A percentile compares a stretch with the other conserved stretches of the same genome.
phyloP scores from a whole-genome alignment of 257 asterid species.

The Solanum sparsipilum region DNA sequence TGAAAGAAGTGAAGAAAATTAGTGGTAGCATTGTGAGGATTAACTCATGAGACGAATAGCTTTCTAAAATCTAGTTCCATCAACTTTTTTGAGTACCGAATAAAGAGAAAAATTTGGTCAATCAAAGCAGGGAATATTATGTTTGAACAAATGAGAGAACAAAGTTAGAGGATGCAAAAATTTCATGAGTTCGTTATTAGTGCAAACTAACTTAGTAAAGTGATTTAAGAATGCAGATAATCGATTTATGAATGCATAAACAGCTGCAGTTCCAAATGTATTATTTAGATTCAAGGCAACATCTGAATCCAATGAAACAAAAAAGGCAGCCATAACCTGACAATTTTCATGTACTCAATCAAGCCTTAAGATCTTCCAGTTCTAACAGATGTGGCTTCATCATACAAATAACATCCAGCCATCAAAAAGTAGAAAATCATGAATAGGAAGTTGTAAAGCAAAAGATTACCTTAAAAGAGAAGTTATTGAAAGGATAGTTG shows the following conservation, averaged over 20 bases:
- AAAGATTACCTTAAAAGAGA: constrained; percentile 79
- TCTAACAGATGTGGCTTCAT: neutral
- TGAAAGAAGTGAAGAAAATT: neutral
- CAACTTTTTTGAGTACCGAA: neutral
- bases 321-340: neutral
- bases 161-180: neutral
- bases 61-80: neutral
- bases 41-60: neutral
- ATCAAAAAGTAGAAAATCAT: neutral
- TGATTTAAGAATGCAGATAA: neutral
- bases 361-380: neutral
- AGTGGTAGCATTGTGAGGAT: neutral
- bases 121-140: neutral
- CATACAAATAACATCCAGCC: neutral
- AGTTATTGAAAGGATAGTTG: constrained; percentile 89
- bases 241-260: neutral
- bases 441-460: neutral
- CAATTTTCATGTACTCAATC: neutral
- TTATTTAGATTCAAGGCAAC: neutral
- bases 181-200: neutral
- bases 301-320: neutral
- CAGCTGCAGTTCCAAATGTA: neutral
- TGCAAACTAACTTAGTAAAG: neutral
- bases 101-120: neutral
- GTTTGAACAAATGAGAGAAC: neutral